phyloP scores from a whole-genome alignment of 495 filamentous ascomycete species.

The Podospora tetraspora region DNA sequence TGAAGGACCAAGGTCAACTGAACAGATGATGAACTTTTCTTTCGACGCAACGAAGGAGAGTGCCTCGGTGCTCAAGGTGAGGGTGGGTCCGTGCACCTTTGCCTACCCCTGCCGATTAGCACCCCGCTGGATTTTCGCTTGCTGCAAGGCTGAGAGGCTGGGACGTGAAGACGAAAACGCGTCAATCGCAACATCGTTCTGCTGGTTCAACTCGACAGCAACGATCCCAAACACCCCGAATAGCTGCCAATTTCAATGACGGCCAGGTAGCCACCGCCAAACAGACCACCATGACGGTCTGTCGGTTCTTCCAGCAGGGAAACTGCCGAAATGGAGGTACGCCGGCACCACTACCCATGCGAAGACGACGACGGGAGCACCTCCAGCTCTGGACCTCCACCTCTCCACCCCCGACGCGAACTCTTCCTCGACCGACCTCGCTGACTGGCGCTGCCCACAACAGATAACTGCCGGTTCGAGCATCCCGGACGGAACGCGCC shows the following conservation, averaged over 20 bases:
- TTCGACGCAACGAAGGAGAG: too few relatives aligned
- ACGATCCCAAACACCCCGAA: not conserved
- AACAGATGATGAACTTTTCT: too few relatives aligned
- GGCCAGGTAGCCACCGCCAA: not conserved
- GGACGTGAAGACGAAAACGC: slow-evolving; percentile 3
- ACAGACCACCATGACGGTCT: slow-evolving; percentile 51
- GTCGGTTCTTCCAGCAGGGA: slow-evolving; percentile 67
- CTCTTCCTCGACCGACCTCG: not conserved
- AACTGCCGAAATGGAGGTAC: slow-evolving; percentile 65
- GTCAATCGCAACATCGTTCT: not conserved
- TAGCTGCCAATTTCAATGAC: not conserved
- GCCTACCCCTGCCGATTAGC: not conserved
- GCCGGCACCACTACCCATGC: slow-evolving; percentile 4
- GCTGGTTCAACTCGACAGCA: not conserved
- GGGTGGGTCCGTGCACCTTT: too few relatives aligned
- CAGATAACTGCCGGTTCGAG: slow-evolving; percentile 44
- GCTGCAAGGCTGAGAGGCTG: slow-evolving; percentile 15
- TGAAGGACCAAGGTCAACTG: too few relatives aligned
- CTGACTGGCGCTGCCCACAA: not conserved
- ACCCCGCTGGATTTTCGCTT: not conserved
- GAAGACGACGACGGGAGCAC: not conserved
- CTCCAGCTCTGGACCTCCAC: not conserved
- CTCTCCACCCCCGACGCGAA: not conserved
- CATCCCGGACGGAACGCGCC: slow-evolving; percentile 33
- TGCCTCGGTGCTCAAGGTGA: too few relatives aligned